phyloP scores from a whole-genome alignment of 768 basidiomycete genomes.

The Panaeolus cyanescens region DNA sequence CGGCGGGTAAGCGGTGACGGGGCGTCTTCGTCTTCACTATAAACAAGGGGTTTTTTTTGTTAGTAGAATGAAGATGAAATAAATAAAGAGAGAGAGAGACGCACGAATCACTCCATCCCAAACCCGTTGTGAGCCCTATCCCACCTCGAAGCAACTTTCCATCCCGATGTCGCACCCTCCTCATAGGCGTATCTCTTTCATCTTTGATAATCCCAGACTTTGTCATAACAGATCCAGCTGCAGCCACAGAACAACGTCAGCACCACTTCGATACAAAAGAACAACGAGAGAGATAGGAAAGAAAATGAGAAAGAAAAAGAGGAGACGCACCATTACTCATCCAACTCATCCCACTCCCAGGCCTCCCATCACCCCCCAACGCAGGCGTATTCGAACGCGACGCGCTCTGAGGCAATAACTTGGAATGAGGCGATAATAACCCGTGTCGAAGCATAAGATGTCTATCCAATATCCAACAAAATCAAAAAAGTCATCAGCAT shows the following conservation, averaged over 20 bases:
- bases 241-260: too few species aligned
- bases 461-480: conserved; percentile 29
- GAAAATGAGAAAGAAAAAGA: conserved; percentile 6
- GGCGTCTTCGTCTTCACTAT: conserved; percentile 73
- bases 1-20: conserved; percentile 67
- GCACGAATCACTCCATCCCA: conserved; percentile 77
- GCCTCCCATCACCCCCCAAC: conserved; percentile 21
- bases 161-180: conserved; percentile 64
- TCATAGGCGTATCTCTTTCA: conserved; percentile 54
- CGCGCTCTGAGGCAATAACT: conserved; percentile 46
- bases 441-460: conserved; percentile 70
- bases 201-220: conserved; percentile 51
- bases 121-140: conserved; percentile 68
- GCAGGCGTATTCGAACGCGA: conserved; percentile 21
- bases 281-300: not conserved
- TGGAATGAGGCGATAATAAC: conserved; percentile 66
- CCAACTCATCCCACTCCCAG: conserved; percentile 36
- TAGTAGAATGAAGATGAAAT: not conserved
- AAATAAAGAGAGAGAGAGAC: conserved; percentile 18
- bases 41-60: conserved; percentile 2
- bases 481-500: too few species aligned
- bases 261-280: too few species aligned
- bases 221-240: conserved; percentile 27
- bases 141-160: conserved; percentile 59
- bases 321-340: conserved; percentile 32